Conservation (phyloP, 228 moss, liverwort and hornwort species). For the Sphagnum fallax region DNA sequence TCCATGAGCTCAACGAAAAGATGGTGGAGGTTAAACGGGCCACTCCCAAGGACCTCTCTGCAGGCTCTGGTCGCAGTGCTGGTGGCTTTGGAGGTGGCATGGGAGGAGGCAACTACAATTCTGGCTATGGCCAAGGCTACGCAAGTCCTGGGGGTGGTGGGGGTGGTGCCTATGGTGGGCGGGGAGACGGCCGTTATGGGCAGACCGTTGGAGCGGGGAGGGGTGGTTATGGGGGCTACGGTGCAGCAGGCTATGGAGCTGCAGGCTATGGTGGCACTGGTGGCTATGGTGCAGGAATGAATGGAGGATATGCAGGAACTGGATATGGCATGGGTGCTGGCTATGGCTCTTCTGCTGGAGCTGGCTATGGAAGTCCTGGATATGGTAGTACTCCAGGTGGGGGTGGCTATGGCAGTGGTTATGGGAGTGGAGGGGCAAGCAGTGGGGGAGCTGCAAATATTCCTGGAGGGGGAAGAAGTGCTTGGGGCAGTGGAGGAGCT, state of each 20-base stretch:
- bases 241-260: conserved; percentile 49
- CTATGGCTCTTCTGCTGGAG: conserved; percentile 40
- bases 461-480: conserved; percentile 61
- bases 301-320: conserved; percentile 85
- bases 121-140: conserved; percentile 63
- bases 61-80: conserved; percentile 47
- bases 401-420: conserved; percentile 67
- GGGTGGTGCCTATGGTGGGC: conserved; percentile 44
- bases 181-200: conserved; percentile 76
- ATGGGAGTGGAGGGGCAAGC: conserved; percentile 67
- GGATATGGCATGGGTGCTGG: conserved; percentile 62
- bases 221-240: conserved; percentile 68
- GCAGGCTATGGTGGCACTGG: conserved; percentile 79
- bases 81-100: conserved; percentile 2
- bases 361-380: conserved; percentile 73
- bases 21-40: conserved; percentile 99
- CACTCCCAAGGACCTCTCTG: conserved; percentile 86
- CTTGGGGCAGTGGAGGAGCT: conserved; percentile 87
- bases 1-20: conserved; percentile 99
- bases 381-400: conserved; percentile 66
- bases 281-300: conserved; percentile 75
- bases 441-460: conserved; percentile 66
- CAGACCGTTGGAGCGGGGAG: conserved; percentile 51
- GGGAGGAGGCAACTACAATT: not conserved
- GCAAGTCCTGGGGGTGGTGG: conserved; percentile 62